Base-by-base conservation (phyloP, 768 basidiomycete genomes). In the Hemileccinum rubropunctum region DNA sequence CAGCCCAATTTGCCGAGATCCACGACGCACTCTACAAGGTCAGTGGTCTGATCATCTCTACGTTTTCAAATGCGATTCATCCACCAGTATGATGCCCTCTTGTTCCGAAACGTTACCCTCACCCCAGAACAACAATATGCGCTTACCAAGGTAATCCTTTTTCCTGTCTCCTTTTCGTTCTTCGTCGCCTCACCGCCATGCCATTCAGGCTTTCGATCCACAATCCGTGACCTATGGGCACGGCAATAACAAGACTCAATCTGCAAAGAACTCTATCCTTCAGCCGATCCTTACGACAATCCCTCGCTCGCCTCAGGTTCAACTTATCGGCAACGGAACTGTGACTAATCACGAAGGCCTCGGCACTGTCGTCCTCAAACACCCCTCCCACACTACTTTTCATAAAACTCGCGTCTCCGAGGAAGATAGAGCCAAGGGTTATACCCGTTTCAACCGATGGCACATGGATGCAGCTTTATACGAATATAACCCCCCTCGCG, bases 241-340 rank as follows among this genome's bases (percentile, higher is more conserved):
- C 59, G 90, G 91, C 2, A 91, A 91, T 68, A 90, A 91, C 74
- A 91, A 91, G 75, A 91, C 87, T 0, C 79, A 83, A 47, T 70
- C 73, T 38, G 82, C 83, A 20, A 79, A 77, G 60, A 86, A 86
- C 60, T 92, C 91, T 4, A 86, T 94, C 58, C 81, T 93, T 12
- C 90, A 92, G 62, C 88, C 91, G 0, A 88, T 93, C 64, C 80
- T 94, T 58, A 95, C 92, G 75, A 93, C 89, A 33, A 91, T 95
- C 53, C 91, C 93, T 1, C 79, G 85, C 21, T 83, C 88, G 2
- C 89, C 90, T 1, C 89, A 94, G 63, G 93, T 95, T 1, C 93
- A 95, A 65, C 82, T 95, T 47, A 94, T 95, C 62, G 92, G 92
- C 7, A 93, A 94, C 60, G 92, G 93, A 6, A 79, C 71, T 0